Evolutionary conservation across 306 rosid genomes (phyloP).

Genomic region (Gynostemma pentaphyllum): DNA sequence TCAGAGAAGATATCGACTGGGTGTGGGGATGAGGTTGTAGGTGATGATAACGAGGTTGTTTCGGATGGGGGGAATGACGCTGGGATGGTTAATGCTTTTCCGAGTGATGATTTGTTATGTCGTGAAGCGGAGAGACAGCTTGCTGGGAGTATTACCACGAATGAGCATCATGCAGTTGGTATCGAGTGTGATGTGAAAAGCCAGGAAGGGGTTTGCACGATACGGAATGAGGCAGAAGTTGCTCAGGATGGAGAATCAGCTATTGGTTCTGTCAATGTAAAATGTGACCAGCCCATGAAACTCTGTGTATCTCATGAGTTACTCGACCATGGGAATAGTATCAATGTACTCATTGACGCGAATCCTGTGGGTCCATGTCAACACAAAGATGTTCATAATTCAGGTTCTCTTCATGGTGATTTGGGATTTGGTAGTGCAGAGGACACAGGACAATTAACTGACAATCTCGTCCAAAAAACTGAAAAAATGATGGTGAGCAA

Average conservation of each 20-base stretch:
- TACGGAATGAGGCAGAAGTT: slow-evolving; percentile 2
- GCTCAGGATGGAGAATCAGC: slow-evolving; percentile 4
- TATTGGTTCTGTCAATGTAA: not conserved
- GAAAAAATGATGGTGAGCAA: slow-evolving; percentile 5
- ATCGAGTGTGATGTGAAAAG: slow-evolving; percentile 6
- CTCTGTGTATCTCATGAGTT: not conserved
- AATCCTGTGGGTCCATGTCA: not conserved
- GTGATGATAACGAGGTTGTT: slow-evolving; percentile 12
- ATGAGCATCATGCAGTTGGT: slow-evolving; percentile 3
- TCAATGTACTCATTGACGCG: too few relatives aligned
- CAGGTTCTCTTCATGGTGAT: not conserved
- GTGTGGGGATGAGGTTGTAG: slow-evolving; percentile 6
- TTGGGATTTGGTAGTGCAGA: slow-evolving; percentile 8
- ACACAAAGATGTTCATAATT: not conserved
- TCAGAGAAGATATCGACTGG: slow-evolving; percentile 5
- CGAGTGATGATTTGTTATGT: not conserved
- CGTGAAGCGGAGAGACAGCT: not conserved
- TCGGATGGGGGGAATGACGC: slow-evolving; percentile 12
- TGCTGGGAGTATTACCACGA: not conserved
- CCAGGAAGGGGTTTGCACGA: slow-evolving; percentile 5
- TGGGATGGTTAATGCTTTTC: not conserved
- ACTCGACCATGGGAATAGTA: not conserved
- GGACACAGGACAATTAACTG: slow-evolving; percentile 7
- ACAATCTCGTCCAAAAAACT: not conserved
- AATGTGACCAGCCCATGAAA: slow-evolving; percentile 2